Base-by-base conservation (phyloP, 2,329 filamentous ascomycete species). In the Pestalotiopsis sp. region DNA sequence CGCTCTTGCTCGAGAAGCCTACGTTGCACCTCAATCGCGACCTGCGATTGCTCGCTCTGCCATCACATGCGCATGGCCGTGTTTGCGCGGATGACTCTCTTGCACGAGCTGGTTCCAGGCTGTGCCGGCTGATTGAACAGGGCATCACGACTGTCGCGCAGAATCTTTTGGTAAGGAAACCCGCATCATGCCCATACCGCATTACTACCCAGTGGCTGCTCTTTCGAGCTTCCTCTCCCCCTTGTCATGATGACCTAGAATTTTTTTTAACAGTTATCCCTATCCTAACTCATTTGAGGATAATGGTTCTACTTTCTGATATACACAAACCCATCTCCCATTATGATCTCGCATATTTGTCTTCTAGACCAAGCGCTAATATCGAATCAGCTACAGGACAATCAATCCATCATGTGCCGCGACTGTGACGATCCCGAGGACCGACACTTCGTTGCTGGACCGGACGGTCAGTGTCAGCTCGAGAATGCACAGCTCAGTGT, bases 211-310 rank as follows among this genome's bases (percentile, higher is more conserved):
- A 2, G 17, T 35, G 14, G 17, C n/a, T 26, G 60, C 60, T 22
- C 39, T 48, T 14, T 2, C 7, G 35, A 38, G 38, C 22, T 10
- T 58, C 17, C 14, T 35, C n/a, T 20, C n/a, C 38, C n/a, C 60
- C 20, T n/a, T 44, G 48, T 26, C 14, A 63, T 63, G 60, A 63
- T 63, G 60, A 63, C 39, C 60, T 24, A 63, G 20, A 63, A 63
- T 44, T 20, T 38, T 44, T 20, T 38, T 14, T 40, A 62, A 62
- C 60, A 63, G 60, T 63, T 63, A 63, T 63, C 60, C 60, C 60
- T 63, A 63, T 63, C 60, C 24, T 38, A 63, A 63, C 39, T 35
- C 30, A 26, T 30, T 44, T 63, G 60, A 24, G 60, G 60, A 63
- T 63, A 63, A 10, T 22, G 60, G 60, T 63, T 39, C 24, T 48